phyloP scores from a whole-genome alignment of 768 basidiomycete species.

The Polyporus arcularius region DNA sequence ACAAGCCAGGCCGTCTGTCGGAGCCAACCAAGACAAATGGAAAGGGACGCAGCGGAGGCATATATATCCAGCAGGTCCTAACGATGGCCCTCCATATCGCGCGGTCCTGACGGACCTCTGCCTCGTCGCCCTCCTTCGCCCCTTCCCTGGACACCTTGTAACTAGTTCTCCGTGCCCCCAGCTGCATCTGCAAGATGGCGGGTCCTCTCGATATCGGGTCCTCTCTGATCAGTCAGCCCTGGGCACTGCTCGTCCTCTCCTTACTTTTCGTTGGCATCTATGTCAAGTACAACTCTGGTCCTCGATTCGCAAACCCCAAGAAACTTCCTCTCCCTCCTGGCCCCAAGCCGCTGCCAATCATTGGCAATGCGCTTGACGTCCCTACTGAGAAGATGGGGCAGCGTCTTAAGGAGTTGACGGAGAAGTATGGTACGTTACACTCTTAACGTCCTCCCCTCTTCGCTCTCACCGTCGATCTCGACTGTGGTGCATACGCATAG shows the following conservation, averaged over 20 bases:
- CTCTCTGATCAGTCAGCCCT: neutral
- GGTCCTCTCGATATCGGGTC: neutral
- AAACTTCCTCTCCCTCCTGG: constrained; percentile 25
- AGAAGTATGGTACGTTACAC: constrained; percentile 16
- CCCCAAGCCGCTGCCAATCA: constrained; percentile 25
- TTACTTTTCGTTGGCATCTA: neutral
- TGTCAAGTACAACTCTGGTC: constrained; percentile 3
- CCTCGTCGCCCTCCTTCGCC: no score
- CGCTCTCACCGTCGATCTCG: neutral
- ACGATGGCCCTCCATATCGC: no score
- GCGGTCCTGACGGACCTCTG: no score
- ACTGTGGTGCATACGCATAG: neutral
- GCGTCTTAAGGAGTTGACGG: constrained; percentile 17
- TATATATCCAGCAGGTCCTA: no score
- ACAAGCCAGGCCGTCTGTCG: no score
- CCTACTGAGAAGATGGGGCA: constrained; percentile 15
- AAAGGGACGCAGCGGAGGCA: no score
- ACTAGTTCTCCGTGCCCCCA: no score
- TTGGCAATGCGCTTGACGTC: constrained; percentile 28
- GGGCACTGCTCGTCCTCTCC: constrained; percentile 5
- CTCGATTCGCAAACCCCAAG: neutral
- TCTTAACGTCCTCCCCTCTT: neutral
- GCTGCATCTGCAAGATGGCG: no score
- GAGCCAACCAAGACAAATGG: no score
- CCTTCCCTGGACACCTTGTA: no score